A percentile compares a stretch with the other conserved stretches of the same genome.
Conservation (phyloP, 2,329 filamentous ascomycete genomes). For the Hypocrella siamensis region DNA sequence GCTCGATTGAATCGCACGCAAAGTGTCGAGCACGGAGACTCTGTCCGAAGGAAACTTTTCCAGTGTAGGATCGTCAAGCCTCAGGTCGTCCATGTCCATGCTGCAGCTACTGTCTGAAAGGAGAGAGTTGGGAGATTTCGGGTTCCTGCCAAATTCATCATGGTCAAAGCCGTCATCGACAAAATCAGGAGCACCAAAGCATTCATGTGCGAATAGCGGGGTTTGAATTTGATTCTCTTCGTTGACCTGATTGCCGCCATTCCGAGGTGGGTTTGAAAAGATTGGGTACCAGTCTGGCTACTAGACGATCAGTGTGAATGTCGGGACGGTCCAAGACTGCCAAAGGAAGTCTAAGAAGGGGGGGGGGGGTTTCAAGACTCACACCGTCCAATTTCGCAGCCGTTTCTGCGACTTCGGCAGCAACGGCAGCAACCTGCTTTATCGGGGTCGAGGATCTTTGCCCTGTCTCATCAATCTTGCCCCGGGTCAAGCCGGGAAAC, state of each 20-base stretch:
- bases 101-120: slow-evolving; percentile 7
- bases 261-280: not conserved
- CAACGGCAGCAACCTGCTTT: slow-evolving; percentile 23
- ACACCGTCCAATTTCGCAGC: slow-evolving; percentile 21
- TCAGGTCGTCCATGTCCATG: slow-evolving; percentile 9
- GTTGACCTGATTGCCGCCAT: not conserved
- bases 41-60: slow-evolving; percentile 31
- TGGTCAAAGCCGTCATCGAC: slow-evolving; percentile 16
- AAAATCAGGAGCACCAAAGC: slow-evolving; percentile 23
- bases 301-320: slow-evolving; percentile 5
- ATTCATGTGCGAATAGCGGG: slow-evolving; percentile 32
- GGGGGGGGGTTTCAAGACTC: slow-evolving; percentile 1
- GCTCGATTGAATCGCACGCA: slow-evolving; percentile 29
- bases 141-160: slow-evolving; percentile 8
- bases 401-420: slow-evolving; percentile 27
- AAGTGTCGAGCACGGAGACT: slow-evolving; percentile 25
- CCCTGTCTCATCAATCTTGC: slow-evolving; percentile 1
- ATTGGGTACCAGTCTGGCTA: slow-evolving; percentile 6
- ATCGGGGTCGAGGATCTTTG: slow-evolving; percentile 21
- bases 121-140: slow-evolving; percentile 7
- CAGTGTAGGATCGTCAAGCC: slow-evolving; percentile 30
- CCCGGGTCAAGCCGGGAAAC: slow-evolving; percentile 11
- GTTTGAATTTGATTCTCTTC: slow-evolving; percentile 7
- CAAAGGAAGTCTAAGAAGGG: not conserved
- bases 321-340: slow-evolving; percentile 4